These are phyloP conservation scores for Fusarium verticillioides DNA, from an alignment of 2,329 filamentous ascomycete genomes.

Conservation along the genomic window DNA sequence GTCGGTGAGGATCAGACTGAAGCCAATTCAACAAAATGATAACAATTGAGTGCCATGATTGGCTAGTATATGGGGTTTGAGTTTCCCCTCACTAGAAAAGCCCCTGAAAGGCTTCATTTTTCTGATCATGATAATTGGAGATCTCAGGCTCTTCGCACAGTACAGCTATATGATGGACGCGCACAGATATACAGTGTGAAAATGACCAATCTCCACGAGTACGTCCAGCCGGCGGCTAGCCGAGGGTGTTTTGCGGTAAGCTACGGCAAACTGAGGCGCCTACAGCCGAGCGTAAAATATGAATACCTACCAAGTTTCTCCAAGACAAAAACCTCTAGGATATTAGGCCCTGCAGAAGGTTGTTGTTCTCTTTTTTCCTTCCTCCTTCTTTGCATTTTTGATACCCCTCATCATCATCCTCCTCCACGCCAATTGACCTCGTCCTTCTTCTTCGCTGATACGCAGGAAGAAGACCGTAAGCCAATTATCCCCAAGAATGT, in stretches of 20 bases:
- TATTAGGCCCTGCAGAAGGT: conserved; percentile 23
- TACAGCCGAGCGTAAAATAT: conserved; percentile 45
- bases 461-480: conserved; percentile 19
- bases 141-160: neutral
- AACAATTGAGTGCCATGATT: conserved; percentile 12
- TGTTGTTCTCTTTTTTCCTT: conserved; percentile 5
- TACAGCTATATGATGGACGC: rapidly evolving
- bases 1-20: conserved; percentile 6
- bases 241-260: conserved; percentile 44
- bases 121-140: conserved; percentile 1
- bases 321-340: conserved; percentile 18
- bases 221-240: conserved; percentile 38
- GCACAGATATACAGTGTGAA: neutral
- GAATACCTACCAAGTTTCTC: conserved; percentile 29
- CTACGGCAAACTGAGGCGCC: conserved; percentile 37
- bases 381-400: conserved; percentile 14
- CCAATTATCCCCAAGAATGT: conserved; percentile 53
- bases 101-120: conserved; percentile 5
- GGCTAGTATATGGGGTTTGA: neutral
- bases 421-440: conserved; percentile 19
- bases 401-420: conserved; percentile 24
- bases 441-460: conserved; percentile 18
- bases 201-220: neutral
- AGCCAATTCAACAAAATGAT: conserved; percentile 8
- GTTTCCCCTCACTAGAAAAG: conserved; percentile 14